Conservation (phyloP, 345 rosid species). For the Acer campestre region DNA sequence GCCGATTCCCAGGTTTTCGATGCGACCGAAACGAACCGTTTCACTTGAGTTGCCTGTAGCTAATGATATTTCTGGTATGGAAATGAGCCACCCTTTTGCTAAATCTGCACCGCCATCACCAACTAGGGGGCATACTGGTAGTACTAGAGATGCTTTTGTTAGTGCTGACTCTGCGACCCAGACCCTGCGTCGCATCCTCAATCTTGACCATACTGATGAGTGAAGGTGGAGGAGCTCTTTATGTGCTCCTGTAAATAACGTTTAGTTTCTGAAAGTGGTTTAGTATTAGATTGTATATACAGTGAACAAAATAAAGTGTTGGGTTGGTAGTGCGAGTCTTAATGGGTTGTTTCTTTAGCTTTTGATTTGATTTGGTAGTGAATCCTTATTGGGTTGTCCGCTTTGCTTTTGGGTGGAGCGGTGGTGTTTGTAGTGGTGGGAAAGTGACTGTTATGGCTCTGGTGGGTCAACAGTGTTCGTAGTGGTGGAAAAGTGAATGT, state of each 20-base stretch:
- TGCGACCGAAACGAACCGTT: conserved; percentile 56
- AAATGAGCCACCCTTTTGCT: conserved; percentile 46
- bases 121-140: conserved; percentile 47
- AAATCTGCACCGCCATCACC: conserved; percentile 96
- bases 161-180: conserved; percentile 77
- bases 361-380: conserved; percentile 12
- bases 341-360: conserved; percentile 33
- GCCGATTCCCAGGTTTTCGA: conserved; percentile 89
- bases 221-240: conserved; percentile 44
- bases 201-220: conserved; percentile 67
- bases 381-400: background rate
- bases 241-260: conserved; percentile 49
- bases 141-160: conserved; percentile 45
- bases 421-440: background rate
- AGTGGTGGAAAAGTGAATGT: background rate
- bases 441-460: conserved; percentile 15
- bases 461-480: conserved; percentile 23
- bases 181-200: conserved; percentile 93
- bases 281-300: conserved; percentile 61
- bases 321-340: conserved; percentile 35
- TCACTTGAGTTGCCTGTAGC: conserved; percentile 61
- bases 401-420: background rate
- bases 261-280: conserved; percentile 30
- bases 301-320: conserved; percentile 40
- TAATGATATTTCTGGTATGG: conserved; percentile 29